Percentiles rank a stretch among this genome's conserved stretches.
Evolutionary conservation across 1,284 basidiomycete genomes (phyloP).

Genomic region (Cryptococcus sp.): DNA sequence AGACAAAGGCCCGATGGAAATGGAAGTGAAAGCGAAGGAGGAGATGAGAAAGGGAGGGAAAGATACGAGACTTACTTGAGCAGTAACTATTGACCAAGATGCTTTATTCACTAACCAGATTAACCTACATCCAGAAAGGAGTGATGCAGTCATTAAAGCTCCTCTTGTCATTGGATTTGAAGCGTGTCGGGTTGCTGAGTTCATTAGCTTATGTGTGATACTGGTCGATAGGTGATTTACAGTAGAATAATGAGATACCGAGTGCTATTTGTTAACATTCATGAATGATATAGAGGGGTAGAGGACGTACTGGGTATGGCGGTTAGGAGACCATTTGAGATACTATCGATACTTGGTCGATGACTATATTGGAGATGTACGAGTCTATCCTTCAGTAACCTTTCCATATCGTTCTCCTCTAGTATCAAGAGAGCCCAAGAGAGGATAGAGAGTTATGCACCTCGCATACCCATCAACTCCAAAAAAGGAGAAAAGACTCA

Average conservation of each 20-base stretch:
- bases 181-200: conserved; percentile 32
- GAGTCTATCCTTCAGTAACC: conserved; percentile 16
- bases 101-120: conserved; percentile 48
- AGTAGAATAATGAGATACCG: conserved; percentile 37
- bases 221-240: conserved; percentile 22
- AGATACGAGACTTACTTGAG: conserved; percentile 29
- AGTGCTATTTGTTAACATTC: conserved; percentile 19
- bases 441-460: background rate
- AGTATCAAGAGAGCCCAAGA: background rate
- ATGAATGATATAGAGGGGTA: background rate
- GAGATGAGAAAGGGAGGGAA: background rate
- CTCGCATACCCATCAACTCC: too few species aligned
- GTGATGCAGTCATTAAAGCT: conserved; percentile 27
- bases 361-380: conserved; percentile 38
- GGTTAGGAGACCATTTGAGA: conserved; percentile 20
- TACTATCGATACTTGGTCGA: conserved; percentile 17
- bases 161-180: conserved; percentile 21
- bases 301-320: conserved; percentile 34
- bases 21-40: background rate
- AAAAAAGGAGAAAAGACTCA: conserved; percentile 15
- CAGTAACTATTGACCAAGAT: conserved; percentile 35
- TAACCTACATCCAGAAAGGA: conserved; percentile 35
- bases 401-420: background rate
- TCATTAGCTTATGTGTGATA: background rate
- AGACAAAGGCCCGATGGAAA: conserved; percentile 1